Conservation (phyloP, 2,329 filamentous ascomycete genomes). For the Penicillium sp. region DNA sequence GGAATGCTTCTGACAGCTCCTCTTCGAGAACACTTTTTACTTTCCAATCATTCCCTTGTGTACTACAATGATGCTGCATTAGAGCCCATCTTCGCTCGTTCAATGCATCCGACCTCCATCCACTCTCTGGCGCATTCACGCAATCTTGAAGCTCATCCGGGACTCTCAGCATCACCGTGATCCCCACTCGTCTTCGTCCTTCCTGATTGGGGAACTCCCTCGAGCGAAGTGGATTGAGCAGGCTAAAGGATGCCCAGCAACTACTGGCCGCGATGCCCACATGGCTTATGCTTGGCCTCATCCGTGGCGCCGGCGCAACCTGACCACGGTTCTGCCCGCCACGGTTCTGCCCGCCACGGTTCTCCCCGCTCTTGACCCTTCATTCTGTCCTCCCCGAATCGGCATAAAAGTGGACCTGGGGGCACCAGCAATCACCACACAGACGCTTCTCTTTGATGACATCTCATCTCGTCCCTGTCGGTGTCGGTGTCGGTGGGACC, state of each 20-base stretch:
- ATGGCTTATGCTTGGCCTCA: conserved; percentile 12
- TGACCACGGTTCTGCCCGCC: neutral
- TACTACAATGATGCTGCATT: neutral
- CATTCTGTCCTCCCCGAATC: neutral
- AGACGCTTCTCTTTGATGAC: neutral
- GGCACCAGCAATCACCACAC: neutral
- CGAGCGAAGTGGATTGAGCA: neutral
- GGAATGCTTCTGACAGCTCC: neutral
- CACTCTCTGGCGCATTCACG: no score
- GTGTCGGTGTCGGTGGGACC: neutral
- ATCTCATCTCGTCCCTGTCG: neutral
- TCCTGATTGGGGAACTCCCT: conserved; percentile 13
- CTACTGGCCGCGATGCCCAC: neutral
- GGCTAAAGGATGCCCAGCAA: neutral
- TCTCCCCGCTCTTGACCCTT: neutral
- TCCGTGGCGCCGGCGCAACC: neutral
- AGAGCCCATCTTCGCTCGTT: neutral
- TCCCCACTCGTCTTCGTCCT: conserved; percentile 2
- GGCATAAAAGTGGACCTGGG: neutral
- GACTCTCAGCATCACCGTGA: no score
- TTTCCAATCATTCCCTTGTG: neutral
- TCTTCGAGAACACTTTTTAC: neutral
- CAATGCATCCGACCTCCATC: no score
- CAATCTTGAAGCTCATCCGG: no score
- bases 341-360: no score